A percentile compares a stretch with the other conserved stretches of the same genome.
Evolutionary conservation across 163 green algal species (phyloP).

Genomic region (Prototheca wickerhamii): DNA sequence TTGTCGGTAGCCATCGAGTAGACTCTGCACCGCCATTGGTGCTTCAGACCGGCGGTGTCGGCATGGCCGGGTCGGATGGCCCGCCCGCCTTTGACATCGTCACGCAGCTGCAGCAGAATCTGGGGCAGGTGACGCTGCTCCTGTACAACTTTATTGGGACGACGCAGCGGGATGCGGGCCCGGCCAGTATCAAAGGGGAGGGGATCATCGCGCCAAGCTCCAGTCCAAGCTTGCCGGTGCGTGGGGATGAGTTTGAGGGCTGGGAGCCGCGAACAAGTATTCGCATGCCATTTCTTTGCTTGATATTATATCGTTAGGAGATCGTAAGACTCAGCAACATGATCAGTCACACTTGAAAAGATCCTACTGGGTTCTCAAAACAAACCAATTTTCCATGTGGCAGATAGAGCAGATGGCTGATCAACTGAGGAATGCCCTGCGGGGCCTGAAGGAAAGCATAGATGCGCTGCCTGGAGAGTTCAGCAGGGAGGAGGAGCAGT

Average conservation of each 20-base stretch:
- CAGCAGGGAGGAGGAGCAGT: not conserved
- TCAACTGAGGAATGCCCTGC: not conserved
- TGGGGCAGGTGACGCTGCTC: not conserved
- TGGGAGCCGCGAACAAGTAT: not conserved
- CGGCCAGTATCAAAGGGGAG: not conserved
- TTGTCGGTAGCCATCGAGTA: too few relatives aligned
- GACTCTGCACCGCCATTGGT: too few relatives aligned
- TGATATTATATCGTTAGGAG: too few relatives aligned
- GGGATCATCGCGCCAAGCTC: not conserved
- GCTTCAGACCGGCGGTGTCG: too few relatives aligned
- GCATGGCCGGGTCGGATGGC: too few relatives aligned
- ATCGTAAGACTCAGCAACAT: too few relatives aligned
- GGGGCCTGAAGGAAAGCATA: not conserved
- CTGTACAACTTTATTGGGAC: slow-evolving; percentile 4
- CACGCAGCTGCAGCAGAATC: not conserved
- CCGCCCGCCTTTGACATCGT: not conserved
- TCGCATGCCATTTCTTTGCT: not conserved
- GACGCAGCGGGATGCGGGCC: not conserved
- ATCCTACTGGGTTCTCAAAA: too few relatives aligned
- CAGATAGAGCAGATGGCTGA: not conserved
- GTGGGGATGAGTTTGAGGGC: not conserved
- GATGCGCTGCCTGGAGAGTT: not conserved
- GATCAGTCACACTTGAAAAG: too few relatives aligned
- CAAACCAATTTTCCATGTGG: too few relatives aligned
- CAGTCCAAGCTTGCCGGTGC: not conserved